phyloP scores from a whole-genome alignment of 805 yeast species.

The Candida multigemmis region DNA sequence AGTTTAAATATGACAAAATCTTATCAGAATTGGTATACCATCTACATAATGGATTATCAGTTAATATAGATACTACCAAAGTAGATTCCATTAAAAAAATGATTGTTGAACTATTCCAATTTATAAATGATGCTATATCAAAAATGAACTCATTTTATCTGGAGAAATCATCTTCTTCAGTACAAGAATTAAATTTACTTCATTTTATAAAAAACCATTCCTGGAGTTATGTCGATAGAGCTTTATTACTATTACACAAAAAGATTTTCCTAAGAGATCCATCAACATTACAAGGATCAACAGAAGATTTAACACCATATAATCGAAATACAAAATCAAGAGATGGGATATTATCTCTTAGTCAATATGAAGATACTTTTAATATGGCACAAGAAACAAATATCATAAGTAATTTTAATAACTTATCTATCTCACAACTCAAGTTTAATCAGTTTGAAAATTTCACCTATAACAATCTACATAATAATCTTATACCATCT shows the following conservation, averaged over 20 bases:
- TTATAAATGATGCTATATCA: slow-evolving; percentile 40
- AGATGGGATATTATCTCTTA: slow-evolving; percentile 20
- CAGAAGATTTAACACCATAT: slow-evolving; percentile 3
- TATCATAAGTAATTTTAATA: slow-evolving; percentile 27
- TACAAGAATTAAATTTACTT: slow-evolving; percentile 34
- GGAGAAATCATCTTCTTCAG: slow-evolving; percentile 25
- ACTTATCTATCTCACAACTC: slow-evolving; percentile 25
- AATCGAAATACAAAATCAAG: slow-evolving; percentile 6
- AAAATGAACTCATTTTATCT: slow-evolving; percentile 25
- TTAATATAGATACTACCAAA: slow-evolving; percentile 31
- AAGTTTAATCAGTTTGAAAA: slow-evolving; percentile 24
- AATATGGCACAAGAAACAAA: slow-evolving; percentile 29
- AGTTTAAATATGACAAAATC: slow-evolving; percentile 42
- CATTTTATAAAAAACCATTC: slow-evolving; percentile 39
- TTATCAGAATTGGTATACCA: slow-evolving; percentile 44
- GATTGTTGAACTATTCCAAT: slow-evolving; percentile 41
- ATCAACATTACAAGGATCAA: neutral
- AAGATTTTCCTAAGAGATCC: slow-evolving; percentile 28
- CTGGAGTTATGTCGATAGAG: slow-evolving; percentile 49
- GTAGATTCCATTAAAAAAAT: slow-evolving; percentile 36
- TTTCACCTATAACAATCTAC: slow-evolving; percentile 43
- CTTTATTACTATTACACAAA: slow-evolving; percentile 34
- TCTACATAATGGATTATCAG: slow-evolving; percentile 39
- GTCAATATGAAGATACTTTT: slow-evolving; percentile 31
- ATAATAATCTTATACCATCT: slow-evolving; percentile 47